Percentiles rank a stretch among this genome's conserved stretches.
Evolutionary conservation across 768 basidiomycete species (phyloP).

Genomic region (Termitomyces sp.): DNA sequence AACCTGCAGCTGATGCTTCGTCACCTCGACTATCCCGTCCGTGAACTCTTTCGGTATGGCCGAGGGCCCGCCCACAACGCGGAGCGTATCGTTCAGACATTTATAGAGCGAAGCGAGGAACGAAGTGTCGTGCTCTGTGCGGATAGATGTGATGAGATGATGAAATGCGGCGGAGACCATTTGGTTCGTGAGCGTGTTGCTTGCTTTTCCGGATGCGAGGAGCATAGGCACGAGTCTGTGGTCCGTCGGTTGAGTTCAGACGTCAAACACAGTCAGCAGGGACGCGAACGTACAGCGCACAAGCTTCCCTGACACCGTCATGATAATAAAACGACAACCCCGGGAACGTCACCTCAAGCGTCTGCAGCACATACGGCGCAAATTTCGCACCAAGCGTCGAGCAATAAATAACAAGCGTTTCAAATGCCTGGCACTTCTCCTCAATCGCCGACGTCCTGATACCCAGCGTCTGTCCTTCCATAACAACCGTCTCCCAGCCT

Average conservation of each 20-base stretch:
- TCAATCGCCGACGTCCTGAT: slow-evolving; percentile 79
- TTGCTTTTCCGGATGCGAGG: slow-evolving; percentile 59
- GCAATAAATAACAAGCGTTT: slow-evolving; percentile 79
- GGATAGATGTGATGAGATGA: slow-evolving; percentile 58
- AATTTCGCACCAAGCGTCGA: slow-evolving; percentile 62
- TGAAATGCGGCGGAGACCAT: slow-evolving; percentile 68
- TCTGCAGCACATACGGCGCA: slow-evolving; percentile 67
- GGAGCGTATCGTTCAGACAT: slow-evolving; percentile 56
- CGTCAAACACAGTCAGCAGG: no score
- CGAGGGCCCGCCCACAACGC: slow-evolving; percentile 49
- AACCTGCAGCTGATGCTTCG: slow-evolving; percentile 62
- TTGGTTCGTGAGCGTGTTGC: slow-evolving; percentile 55
- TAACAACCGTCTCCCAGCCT: slow-evolving; percentile 72
- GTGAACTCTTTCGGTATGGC: slow-evolving; percentile 50
- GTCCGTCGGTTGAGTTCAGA: no score
- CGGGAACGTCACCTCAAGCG: slow-evolving; percentile 66
- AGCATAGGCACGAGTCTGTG: slow-evolving; percentile 68
- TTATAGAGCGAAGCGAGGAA: slow-evolving; percentile 77
- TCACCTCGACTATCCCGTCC: slow-evolving; percentile 56
- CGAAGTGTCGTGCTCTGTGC: slow-evolving; percentile 64
- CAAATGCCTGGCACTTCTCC: slow-evolving; percentile 85
- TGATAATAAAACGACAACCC: slow-evolving; percentile 75
- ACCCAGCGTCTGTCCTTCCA: slow-evolving; percentile 73
- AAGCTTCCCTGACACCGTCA: slow-evolving; percentile 78
- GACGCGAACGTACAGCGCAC: slow-evolving; percentile 50